phyloP scores from a whole-genome alignment of 2,329 filamentous ascomycete genomes.

The Colletotrichum lentis region DNA sequence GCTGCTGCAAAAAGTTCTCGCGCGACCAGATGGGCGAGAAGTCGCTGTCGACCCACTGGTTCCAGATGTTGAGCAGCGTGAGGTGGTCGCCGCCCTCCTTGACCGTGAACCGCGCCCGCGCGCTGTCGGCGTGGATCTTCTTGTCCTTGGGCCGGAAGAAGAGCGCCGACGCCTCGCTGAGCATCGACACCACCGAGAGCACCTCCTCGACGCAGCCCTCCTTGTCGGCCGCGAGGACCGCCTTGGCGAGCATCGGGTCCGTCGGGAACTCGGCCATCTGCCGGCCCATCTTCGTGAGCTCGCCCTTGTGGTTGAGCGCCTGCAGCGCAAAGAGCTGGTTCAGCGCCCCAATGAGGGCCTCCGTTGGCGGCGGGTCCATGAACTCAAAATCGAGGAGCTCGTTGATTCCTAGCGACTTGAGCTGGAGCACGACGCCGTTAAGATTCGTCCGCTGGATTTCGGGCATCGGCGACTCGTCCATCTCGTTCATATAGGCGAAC shows the following conservation, averaged over 20 bases:
- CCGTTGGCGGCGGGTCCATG: constrained; percentile 90
- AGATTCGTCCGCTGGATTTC: constrained; percentile 94
- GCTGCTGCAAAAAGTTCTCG: constrained; percentile 94
- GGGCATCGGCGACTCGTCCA: constrained; percentile 89
- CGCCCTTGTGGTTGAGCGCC: constrained; percentile 85
- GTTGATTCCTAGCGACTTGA: constrained; percentile 92
- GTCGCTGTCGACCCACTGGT: constrained; percentile 92
- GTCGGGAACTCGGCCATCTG: constrained; percentile 97
- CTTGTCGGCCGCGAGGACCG: constrained; percentile 86
- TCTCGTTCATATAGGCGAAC: constrained; percentile 92
- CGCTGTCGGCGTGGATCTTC: constrained; percentile 93
- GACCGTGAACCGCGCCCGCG: constrained; percentile 85
- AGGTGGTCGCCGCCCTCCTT: constrained; percentile 91
- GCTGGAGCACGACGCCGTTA: constrained; percentile 80
- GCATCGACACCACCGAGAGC: constrained; percentile 91
- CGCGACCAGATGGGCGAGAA: constrained; percentile 87
- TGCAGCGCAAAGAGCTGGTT: constrained; percentile 93
- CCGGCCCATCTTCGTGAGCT: constrained; percentile 87
- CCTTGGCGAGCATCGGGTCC: constrained; percentile 89
- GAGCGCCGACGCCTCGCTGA: constrained; percentile 84
- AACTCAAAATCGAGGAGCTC: constrained; percentile 95
- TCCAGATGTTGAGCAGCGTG: constrained; percentile 90
- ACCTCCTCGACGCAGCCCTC: constrained; percentile 95
- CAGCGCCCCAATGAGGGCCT: constrained; percentile 86
- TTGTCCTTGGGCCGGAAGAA: constrained; percentile 98